Evolutionary conservation across 176 grass and related monocot species (phyloP), one percentile per base, ranked within the genome.

Genomic region (Miscanthus lutarioriparius): DNA sequence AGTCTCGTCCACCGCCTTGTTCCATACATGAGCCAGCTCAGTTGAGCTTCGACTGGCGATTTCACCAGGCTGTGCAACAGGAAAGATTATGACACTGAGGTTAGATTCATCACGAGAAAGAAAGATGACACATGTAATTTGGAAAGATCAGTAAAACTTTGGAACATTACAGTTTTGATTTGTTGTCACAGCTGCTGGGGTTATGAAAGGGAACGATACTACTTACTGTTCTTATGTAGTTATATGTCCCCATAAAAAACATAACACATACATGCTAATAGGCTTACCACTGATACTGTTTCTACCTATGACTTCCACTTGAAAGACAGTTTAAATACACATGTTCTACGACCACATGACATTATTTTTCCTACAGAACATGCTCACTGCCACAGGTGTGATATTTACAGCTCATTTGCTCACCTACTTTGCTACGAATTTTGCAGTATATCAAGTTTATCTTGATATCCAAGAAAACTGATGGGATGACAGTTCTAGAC

Each of bases 1-100:
- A 16, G 89, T 87, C 70, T 91, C 85, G 4, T 91, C 89, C 25
- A 91, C 89, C 17, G 85, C 80, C 76, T 91, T 91, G 69, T 91
- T 91, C 89, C 89, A 91, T 28, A 84, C 80, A 37, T 80, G 89
- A 80, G 85, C 80, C 19, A 91, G 27, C 5, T 91, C 70, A 70
- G 40, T 68, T 54, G 89, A 80, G 25, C 30, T 83, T 43, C 70
- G 45, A 64, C 23, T n/a, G 0, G 32, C 33, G 39, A 74, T 69
- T 41, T 76, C 80, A 63, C 25, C 48, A 40, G 80, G 64, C 89
- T 91, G 89, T 35, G 47, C 15, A 37, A 70, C 17, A 53, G 13
- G 40, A 33, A 75, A 87, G 23, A 54, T 20, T 80, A 5, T 33
- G 45, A 58, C 25, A 82, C 0, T 44, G 10, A 33, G 28, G 39